phyloP scores from a whole-genome alignment of 441 rosid species.

The Adansonia madagascariensis region DNA sequence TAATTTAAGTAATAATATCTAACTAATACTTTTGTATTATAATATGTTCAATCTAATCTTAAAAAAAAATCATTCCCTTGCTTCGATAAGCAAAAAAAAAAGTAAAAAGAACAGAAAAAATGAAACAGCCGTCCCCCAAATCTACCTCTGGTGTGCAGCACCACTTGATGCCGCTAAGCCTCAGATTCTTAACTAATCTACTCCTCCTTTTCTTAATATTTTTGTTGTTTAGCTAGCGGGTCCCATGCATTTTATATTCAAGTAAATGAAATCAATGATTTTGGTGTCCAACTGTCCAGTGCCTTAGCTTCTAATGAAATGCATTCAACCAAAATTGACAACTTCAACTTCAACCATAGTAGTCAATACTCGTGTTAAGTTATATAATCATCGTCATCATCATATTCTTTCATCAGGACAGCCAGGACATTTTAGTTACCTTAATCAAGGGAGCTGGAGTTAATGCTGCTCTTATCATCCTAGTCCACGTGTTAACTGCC shows the following conservation, averaged over 20 bases:
- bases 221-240: not conserved
- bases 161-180: not conserved
- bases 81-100: not conserved
- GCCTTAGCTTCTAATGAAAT: not conserved
- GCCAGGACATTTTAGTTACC: too few relatives aligned
- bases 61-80: not conserved
- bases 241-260: not conserved
- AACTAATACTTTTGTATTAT: too few relatives aligned
- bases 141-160: too few relatives aligned
- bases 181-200: not conserved
- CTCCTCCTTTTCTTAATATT: not conserved
- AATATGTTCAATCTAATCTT: not conserved
- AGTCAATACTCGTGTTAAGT: not conserved
- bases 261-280: not conserved
- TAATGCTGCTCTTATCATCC: not conserved
- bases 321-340: not conserved
- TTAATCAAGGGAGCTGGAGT: not conserved
- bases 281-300: not conserved
- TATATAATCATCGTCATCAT: not conserved
- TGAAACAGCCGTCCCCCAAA: not conserved
- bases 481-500: not conserved
- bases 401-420: not conserved
- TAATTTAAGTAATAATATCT: too few relatives aligned
- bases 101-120: not conserved
- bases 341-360: not conserved